Evolutionary conservation across 1,284 basidiomycete species (phyloP), one percentile per base, ranked within the genome.

Genomic region (Pholiota adiposa): DNA sequence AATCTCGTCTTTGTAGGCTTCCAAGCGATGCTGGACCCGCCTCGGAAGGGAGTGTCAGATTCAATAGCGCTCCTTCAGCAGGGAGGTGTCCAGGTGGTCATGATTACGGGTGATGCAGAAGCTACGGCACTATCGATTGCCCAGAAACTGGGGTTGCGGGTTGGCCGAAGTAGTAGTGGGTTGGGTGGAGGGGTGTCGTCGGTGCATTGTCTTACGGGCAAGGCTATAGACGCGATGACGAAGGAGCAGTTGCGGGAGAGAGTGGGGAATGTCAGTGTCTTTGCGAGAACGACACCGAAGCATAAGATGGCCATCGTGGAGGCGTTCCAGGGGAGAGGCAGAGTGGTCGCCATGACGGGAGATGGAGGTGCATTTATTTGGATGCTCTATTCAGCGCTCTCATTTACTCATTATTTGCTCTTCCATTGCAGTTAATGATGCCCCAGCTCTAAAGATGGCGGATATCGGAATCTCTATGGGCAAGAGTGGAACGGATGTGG

Each of bases 401-500:
- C 33, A n/a, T 36, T 8, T 6, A 53, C 19, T 33, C 29, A 43
- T 19, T 18, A 34, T 61, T 21, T 12, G n/a, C 27, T 56, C 16
- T 51, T 43, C 34, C 5, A 41, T 59, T 51, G 19, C 49, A 92
- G 97, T 99, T 11, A 98, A 99, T 72, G 97, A 99, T 69, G 95
- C 97, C 0, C 96, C 96, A 4, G 96, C 96, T 18, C 79, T 98
- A 63, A 97, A 97, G 76, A 95, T 96, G 92, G 96, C 97, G 3
- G 96, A 98, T 71, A 98, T 99, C 67, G 97, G 97, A 21, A 89
- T 99, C 52, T 93, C 93, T 40, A 98, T 99, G 96, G 97, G 97
- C 59, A 93, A 92, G 75, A 92, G 91, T 60, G 97, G 96, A 3
- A 98, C 97, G 3, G 97, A 99, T 70, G 97, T 99, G 6, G 96